Conservation (phyloP, 345 rosid species). For the Pseudoturritis turrita region DNA sequence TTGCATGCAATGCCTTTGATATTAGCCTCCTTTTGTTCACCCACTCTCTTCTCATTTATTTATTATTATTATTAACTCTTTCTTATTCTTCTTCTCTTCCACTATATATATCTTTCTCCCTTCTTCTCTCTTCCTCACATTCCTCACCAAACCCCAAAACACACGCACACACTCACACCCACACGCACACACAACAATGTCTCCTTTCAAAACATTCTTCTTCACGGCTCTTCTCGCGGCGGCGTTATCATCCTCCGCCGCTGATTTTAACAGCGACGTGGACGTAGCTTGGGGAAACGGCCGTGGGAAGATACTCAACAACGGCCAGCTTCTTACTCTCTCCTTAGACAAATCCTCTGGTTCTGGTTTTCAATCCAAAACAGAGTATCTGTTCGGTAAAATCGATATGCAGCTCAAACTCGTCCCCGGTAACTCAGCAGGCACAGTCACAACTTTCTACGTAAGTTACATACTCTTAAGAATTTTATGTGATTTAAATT, state of each 20-base stretch:
- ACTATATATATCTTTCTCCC: constrained; percentile 19
- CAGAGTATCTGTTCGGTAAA: constrained; percentile 36
- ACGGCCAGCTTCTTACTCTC: constrained; percentile 30
- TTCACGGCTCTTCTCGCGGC: constrained; percentile 20
- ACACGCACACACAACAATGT: not conserved
- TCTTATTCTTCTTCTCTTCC: not conserved
- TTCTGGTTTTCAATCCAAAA: constrained; percentile 43
- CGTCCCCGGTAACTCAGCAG: constrained; percentile 49
- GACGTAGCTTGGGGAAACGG: constrained; percentile 30
- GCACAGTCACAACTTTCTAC: constrained; percentile 45
- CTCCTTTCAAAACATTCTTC: constrained; percentile 18
- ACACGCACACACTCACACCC: constrained; percentile 8
- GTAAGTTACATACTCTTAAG: constrained; percentile 11
- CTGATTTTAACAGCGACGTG: constrained; percentile 24
- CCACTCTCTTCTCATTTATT: constrained; percentile 25
- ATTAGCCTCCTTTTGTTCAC: constrained; percentile 28
- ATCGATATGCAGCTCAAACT: constrained; percentile 44
- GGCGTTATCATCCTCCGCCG: constrained; percentile 11
- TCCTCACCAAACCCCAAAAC: constrained; percentile 30
- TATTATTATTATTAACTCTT: not conserved
- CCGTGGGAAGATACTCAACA: constrained; percentile 30
- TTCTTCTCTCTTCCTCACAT: constrained; percentile 25
- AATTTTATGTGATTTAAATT: not conserved
- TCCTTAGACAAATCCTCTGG: constrained; percentile 40
- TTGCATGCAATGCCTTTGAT: constrained; percentile 27